Percentiles rank a stretch among this genome's conserved stretches.
phyloP scores from a whole-genome alignment of 345 rosid species.

The Citrus maxima region DNA sequence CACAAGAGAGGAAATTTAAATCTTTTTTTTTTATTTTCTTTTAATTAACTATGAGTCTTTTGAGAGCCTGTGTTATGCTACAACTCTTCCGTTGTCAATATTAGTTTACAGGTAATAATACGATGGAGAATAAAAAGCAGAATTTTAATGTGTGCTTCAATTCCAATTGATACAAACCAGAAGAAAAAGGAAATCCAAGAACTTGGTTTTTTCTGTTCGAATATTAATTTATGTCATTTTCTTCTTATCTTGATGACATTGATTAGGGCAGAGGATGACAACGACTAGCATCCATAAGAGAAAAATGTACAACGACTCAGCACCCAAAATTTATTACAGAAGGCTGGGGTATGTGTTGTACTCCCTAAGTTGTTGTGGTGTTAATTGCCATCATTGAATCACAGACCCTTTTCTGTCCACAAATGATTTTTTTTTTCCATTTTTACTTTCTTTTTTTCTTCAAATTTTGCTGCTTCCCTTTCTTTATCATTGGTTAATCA shows the following conservation, averaged over 20 bases:
- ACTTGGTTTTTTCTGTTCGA: background rate
- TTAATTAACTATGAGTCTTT: too few relatives aligned
- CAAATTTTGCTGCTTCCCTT: background rate
- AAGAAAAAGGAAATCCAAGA: background rate
- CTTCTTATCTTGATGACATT: background rate
- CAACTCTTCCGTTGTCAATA: too few relatives aligned
- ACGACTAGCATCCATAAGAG: conserved; percentile 4
- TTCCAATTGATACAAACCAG: too few relatives aligned
- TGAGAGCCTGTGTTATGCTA: too few relatives aligned
- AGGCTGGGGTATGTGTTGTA: conserved; percentile 2
- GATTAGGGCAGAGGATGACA: background rate
- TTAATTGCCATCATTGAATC: background rate
- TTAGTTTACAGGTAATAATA: too few relatives aligned
- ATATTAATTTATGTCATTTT: background rate
- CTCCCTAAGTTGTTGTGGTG: background rate
- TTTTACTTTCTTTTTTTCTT: background rate
- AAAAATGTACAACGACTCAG: background rate
- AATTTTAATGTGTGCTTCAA: background rate
- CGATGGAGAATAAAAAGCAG: background rate
- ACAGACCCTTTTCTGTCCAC: background rate
- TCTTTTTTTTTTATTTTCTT: too few relatives aligned
- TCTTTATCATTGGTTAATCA: background rate
- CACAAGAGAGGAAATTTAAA: too few relatives aligned
- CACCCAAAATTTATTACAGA: conserved; percentile 8
- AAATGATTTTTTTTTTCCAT: background rate